Evolutionary conservation across 768 basidiomycete genomes (phyloP), one percentile per base, ranked within the genome.

Genomic region (Suillus subaureus): DNA sequence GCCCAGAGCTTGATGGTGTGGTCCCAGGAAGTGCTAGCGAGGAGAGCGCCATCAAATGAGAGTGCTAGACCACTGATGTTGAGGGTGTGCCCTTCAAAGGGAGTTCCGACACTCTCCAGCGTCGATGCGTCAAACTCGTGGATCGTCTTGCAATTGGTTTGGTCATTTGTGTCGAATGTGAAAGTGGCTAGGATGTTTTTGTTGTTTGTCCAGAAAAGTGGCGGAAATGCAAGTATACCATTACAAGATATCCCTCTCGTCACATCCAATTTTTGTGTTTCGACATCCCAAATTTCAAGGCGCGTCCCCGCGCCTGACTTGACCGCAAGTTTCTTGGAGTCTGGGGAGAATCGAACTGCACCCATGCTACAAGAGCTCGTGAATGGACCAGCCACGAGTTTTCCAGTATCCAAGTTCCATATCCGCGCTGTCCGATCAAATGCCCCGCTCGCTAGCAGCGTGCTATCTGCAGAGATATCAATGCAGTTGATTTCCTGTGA

Each of bases 281-380:
- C 7, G 16, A 51, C 15, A 4, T 16, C 28, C 51, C 51, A 51
- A 16, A 51, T 4, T 1, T 51, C 26, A 4, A 31, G 15, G 7
- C 1, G 18, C 51, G 0, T 16, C 4, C 28, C 26, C 0, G 1
- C 0, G 0, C 0, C 1, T 16, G 23, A 51, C 15, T 8, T 51
- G 26, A 51, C 26, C 4, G 26, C 51, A 3, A 51, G 26, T 26
- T 51, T 51, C 49, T 51, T 28, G 0, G 49, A 28, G 15, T 51
- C 51, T 1, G 51, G 3, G 15, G 16, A 18, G 4, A 51, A 18
- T 28, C 26, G 26, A 16, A 51, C 26, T 18, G 51, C 15, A 1
- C 26, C 15, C 15, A 18, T 3, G 2, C 0, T 0, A 8, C 15
- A 3, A 3, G 2, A 1, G 15, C 15, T 9, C 15, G 9, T 2